Percentiles rank a stretch among this genome's conserved stretches.
phyloP scores from a whole-genome alignment of 306 rosid genomes.

The Casuarina glauca region DNA sequence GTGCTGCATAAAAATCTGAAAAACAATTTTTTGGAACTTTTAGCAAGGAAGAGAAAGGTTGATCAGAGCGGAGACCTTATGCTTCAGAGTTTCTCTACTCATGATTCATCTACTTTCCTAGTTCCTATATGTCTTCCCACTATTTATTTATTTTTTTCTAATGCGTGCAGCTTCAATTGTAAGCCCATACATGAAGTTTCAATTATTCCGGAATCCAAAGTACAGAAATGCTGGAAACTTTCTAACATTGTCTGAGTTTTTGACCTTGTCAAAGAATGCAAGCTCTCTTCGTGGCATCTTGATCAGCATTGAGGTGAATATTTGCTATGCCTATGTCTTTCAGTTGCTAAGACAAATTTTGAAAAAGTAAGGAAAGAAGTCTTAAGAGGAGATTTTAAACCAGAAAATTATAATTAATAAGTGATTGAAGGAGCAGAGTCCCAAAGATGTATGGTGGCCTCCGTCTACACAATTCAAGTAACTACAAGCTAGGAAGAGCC shows the following conservation, averaged over 20 bases:
- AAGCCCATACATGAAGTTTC: slow-evolving; percentile 38
- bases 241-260: slow-evolving; percentile 63
- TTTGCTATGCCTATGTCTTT: not conserved
- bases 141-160: slow-evolving; percentile 25
- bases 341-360: not conserved
- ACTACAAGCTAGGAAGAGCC: not conserved
- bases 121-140: slow-evolving; percentile 12
- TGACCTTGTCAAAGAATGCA: slow-evolving; percentile 67
- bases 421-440: not conserved
- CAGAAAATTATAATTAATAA: not conserved
- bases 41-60: not conserved
- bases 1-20: not conserved
- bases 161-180: slow-evolving; percentile 63
- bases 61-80: not conserved
- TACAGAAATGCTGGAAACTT: slow-evolving; percentile 41
- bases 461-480: not conserved
- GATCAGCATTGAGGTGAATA: slow-evolving; percentile 72
- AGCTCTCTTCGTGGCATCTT: slow-evolving; percentile 68
- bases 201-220: slow-evolving; percentile 63
- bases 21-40: not conserved
- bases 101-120: not conserved
- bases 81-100: not conserved
- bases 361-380: not conserved
- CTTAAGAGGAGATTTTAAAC: not conserved
- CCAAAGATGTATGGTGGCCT: not conserved